phyloP scores from a whole-genome alignment of 176 grass and related monocot genomes.

The Ananas comosus region DNA sequence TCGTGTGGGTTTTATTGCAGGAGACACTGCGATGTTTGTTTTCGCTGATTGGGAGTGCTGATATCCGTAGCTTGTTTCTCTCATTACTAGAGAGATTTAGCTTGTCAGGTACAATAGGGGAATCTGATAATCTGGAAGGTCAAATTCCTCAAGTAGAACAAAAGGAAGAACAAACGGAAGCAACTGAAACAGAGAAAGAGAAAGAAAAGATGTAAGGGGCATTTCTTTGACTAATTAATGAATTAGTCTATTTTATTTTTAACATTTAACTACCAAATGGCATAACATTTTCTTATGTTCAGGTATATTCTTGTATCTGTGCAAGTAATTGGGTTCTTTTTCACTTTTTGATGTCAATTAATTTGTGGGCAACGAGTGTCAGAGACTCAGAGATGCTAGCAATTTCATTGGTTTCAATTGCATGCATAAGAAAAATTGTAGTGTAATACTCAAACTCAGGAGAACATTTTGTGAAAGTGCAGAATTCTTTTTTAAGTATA shows the following conservation, averaged over 20 bases:
- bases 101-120: conserved; percentile 36
- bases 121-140: conserved; percentile 41
- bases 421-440: too few species aligned
- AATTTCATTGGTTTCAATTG: too few species aligned
- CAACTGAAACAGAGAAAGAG: conserved; percentile 26
- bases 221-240: conserved; percentile 11
- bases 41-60: conserved; percentile 43
- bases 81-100: conserved; percentile 60
- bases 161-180: conserved; percentile 20
- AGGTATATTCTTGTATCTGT: too few species aligned
- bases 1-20: conserved; percentile 38
- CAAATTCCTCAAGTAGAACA: conserved; percentile 26
- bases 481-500: neutral
- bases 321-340: too few species aligned
- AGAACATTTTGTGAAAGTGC: too few species aligned
- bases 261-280: neutral
- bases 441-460: too few species aligned
- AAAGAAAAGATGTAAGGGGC: conserved; percentile 41
- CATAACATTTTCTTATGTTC: neutral
- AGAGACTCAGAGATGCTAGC: too few species aligned
- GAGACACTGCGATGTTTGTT: conserved; percentile 59
- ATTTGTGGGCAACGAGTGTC: too few species aligned
- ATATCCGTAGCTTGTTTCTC: conserved; percentile 55
- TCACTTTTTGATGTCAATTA: too few species aligned
- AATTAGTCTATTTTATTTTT: conserved; percentile 15